Base-by-base conservation (phyloP, 23 red algal species). In the Porphyridium purpureum region DNA sequence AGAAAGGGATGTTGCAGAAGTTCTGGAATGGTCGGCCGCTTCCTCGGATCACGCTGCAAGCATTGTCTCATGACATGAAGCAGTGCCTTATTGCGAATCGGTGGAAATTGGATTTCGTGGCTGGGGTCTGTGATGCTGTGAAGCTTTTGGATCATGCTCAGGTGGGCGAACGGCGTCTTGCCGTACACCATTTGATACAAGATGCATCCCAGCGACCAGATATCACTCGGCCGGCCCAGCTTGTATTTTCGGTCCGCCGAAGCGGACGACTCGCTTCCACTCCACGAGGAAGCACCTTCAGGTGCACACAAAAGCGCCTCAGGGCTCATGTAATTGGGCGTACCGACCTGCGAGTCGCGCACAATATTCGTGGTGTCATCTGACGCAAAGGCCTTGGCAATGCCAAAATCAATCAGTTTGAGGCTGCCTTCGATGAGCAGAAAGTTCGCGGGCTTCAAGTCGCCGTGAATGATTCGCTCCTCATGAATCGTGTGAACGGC, bases 351-450 rank as follows among this genome's bases (percentile, higher is more conserved):
- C 4, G 64, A 47, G 29, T 98, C 90, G 23, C 75, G 67, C 24
- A 98, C 42, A 55, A 98, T 76, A 60, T 98, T 98, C 36, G 90
- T 98, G 35, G 90, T 86, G 21, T 93, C 84, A 24, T 93, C 84
- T 27, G 62, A 74, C 26, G 64, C 60, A 31, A 85, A 86, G 9
- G 80, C 80, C 29, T 81, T 98, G 15, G 90, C 90, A 54, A 98
- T 98, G 14, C 90, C 90, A 67, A 98, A 98, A 44, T 98, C 90
- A 58, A 98, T 98, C 4, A 98, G 80, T 35, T 98, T 98, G 35
- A 98, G 47, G 14, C 29, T 69, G 7, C 90, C 90, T 49, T 66
- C 49, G 64, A 98, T 80, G 47, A 86, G 49, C 32, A 98, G 49
- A 78, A 98, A 98, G 49, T 98, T 98, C 1, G 90, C 90, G 14